These are phyloP conservation scores for Neurospora terricola DNA, from an alignment of 495 filamentous ascomycete species.

Conservation along the genomic window DNA sequence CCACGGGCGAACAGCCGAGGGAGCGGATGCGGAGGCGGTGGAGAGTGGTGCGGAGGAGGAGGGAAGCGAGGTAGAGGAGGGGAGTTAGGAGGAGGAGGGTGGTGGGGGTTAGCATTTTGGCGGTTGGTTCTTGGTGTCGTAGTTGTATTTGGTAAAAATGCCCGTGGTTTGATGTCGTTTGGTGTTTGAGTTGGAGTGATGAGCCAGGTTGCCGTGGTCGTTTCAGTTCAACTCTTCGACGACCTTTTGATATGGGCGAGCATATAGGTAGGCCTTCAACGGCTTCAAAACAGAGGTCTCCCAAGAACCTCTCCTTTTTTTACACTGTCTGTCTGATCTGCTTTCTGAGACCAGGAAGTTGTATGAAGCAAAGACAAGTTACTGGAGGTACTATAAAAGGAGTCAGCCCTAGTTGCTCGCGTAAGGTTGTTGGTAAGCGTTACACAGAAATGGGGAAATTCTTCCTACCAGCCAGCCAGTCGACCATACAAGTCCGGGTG, in stretches of 20 bases:
- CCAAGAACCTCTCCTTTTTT: too few species aligned
- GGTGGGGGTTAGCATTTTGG: neutral
- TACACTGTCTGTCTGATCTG: neutral
- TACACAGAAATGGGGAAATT: too few species aligned
- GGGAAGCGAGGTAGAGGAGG: conserved; percentile 3
- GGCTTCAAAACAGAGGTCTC: neutral
- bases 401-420: too few species aligned
- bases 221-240: neutral
- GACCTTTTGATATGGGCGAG: neutral
- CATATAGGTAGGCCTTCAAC: neutral
- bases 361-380: neutral
- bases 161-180: neutral
- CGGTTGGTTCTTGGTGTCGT: neutral
- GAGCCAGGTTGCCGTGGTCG: neutral
- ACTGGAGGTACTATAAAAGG: too few species aligned
- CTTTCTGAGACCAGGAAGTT: neutral
- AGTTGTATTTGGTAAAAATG: neutral
- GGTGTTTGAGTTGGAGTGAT: neutral
- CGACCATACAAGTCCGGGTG: too few species aligned
- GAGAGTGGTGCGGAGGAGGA: conserved; percentile 1
- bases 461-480: too few species aligned
- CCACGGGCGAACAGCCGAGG: too few species aligned
- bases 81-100: neutral
- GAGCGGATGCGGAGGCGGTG: conserved; percentile 1
- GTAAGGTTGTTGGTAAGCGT: too few species aligned